Percentiles rank a stretch among this genome's conserved stretches.
Evolutionary conservation across 176 grass and related monocot species (phyloP).

Genomic region (Ensete ventricosum): DNA sequence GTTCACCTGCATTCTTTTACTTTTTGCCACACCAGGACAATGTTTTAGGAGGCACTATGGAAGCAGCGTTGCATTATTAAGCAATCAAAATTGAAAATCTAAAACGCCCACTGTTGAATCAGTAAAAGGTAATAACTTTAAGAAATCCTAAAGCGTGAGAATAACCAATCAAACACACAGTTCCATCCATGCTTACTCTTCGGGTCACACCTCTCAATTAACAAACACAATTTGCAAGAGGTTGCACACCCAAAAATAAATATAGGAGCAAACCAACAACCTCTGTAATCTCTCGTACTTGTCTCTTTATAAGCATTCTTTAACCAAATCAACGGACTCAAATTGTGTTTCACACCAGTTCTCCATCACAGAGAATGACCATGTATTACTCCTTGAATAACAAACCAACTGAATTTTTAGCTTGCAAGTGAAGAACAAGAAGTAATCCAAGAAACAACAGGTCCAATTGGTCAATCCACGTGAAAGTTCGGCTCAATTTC

Average conservation of each 20-base stretch:
- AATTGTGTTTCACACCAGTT: not conserved
- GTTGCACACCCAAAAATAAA: not conserved
- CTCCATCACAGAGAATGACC: not conserved
- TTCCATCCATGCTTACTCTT: not conserved
- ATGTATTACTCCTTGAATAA: not conserved
- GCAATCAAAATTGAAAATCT: not conserved
- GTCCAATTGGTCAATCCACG: not conserved
- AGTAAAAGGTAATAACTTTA: not conserved
- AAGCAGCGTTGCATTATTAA: not conserved
- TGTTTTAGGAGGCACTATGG: too few relatives aligned
- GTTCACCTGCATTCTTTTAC: too few relatives aligned
- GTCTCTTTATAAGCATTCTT: not conserved
- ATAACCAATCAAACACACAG: not conserved
- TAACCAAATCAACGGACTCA: not conserved
- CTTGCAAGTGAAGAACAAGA: not conserved
- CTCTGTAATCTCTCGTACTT: not conserved
- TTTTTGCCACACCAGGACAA: too few relatives aligned
- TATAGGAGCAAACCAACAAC: not conserved
- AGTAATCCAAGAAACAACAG: not conserved
- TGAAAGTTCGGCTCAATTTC: not conserved
- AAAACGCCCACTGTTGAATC: not conserved
- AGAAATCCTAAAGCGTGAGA: not conserved
- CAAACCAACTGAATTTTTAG: not conserved
- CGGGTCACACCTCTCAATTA: not conserved
- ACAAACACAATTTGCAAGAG: not conserved